These are phyloP conservation scores for Dendrobium officinale DNA, from an alignment of 106 monocot species.

Conservation along the genomic window DNA sequence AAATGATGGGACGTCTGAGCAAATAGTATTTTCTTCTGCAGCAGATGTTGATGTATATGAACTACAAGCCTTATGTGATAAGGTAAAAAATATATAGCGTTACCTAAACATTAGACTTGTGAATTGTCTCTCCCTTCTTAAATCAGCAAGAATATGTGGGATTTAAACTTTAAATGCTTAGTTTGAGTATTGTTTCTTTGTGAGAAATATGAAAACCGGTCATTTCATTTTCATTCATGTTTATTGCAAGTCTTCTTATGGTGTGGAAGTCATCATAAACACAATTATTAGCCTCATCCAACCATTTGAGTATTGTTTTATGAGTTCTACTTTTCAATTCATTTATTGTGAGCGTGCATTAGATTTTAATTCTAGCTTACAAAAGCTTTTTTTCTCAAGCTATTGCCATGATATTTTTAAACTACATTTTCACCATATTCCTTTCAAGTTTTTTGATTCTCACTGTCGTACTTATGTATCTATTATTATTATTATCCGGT, in stretches of 20 bases:
- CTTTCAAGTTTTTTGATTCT: no score
- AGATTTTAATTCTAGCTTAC: background rate
- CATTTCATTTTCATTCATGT: background rate
- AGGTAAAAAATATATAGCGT: slow-evolving; percentile 32
- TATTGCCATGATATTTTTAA: background rate
- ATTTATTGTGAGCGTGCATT: background rate
- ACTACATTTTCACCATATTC: background rate
- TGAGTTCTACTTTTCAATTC: background rate
- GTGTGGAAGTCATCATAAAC: no score
- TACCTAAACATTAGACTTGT: background rate
- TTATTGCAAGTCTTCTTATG: background rate
- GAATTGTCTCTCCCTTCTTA: background rate
- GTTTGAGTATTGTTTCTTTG: background rate
- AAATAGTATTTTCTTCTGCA: slow-evolving; percentile 85
- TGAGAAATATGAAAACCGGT: background rate
- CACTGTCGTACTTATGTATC: no score
- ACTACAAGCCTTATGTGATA: slow-evolving; percentile 91
- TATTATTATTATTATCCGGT: no score
- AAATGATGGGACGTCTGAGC: slow-evolving; percentile 74
- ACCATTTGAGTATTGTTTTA: no score
- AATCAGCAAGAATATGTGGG: background rate
- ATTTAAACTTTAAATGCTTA: background rate
- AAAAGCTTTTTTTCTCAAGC: background rate
- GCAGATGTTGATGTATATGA: slow-evolving; percentile 95
- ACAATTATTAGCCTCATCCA: no score